A percentile compares a stretch with the other conserved stretches of the same genome.
Conservation (phyloP, 1,139 yeast genomes). For the Keqinozyma sinolaborantium region DNA sequence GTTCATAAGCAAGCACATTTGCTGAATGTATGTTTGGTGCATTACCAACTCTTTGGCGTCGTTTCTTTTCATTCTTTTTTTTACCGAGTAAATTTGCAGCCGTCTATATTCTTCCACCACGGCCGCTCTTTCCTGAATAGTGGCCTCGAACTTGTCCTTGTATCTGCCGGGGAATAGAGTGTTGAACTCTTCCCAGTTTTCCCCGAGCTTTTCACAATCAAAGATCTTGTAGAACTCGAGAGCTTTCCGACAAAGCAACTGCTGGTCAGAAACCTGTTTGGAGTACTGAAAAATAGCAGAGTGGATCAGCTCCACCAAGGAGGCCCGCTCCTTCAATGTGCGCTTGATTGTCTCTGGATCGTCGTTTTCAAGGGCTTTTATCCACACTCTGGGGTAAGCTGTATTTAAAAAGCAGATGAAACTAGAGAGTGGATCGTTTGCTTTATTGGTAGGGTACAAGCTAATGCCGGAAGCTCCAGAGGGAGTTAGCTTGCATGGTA, state of each 20-base stretch:
- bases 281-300: background rate
- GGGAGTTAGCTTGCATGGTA: background rate
- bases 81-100: background rate
- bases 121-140: background rate
- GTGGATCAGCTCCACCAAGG: background rate
- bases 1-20: background rate
- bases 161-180: background rate
- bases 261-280: background rate
- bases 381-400: background rate
- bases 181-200: background rate
- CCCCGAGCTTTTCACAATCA: background rate
- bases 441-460: no score
- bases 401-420: background rate
- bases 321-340: background rate
- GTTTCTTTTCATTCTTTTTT: background rate
- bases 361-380: background rate
- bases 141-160: background rate
- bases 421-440: background rate
- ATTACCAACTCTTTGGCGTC: background rate
- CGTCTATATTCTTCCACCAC: no score
- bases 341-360: background rate
- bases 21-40: background rate
- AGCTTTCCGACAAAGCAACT: background rate
- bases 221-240: background rate
- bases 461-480: background rate